Conservation (phyloP, 2,329 filamentous ascomycete species). For the Zymoseptoria pseudotritici region DNA sequence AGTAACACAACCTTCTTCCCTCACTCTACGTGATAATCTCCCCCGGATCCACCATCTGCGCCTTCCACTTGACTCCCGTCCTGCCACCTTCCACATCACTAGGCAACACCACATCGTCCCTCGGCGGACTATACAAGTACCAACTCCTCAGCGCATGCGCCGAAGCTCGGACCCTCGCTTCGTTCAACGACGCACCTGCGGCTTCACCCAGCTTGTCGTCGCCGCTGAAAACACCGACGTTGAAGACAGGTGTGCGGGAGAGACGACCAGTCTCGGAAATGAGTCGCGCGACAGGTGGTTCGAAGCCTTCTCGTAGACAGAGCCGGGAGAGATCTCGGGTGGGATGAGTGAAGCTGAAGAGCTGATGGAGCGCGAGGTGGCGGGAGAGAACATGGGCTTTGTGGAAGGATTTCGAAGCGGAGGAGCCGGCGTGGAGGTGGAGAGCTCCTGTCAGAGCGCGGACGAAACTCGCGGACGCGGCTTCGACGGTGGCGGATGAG, state of each 20-base stretch:
- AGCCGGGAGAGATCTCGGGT: slow-evolving; percentile 75
- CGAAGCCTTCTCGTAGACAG: slow-evolving; percentile 84
- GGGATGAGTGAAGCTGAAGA: slow-evolving; percentile 81
- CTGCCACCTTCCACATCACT: slow-evolving; percentile 35
- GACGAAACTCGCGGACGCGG: slow-evolving; percentile 68
- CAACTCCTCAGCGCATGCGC: slow-evolving; percentile 84
- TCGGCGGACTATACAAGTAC: slow-evolving; percentile 85
- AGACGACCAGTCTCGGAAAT: slow-evolving; percentile 83
- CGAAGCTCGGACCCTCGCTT: slow-evolving; percentile 70
- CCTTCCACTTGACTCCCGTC: slow-evolving; percentile 39
- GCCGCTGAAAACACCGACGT: slow-evolving; percentile 91
- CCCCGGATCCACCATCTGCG: slow-evolving; percentile 51
- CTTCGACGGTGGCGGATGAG: slow-evolving; percentile 41
- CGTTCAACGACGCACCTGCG: slow-evolving; percentile 67
- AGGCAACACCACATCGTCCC: slow-evolving; percentile 44
- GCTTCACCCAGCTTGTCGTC: slow-evolving; percentile 87
- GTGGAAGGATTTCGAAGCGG: slow-evolving; percentile 75
- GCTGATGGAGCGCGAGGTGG: slow-evolving; percentile 47
- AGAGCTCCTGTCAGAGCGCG: slow-evolving; percentile 76
- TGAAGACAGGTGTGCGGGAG: slow-evolving; percentile 79
- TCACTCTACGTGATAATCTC: slow-evolving; percentile 41
- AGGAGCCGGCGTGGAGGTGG: slow-evolving; percentile 75
- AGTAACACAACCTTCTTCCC: slow-evolving; percentile 1
- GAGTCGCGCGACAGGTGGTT: slow-evolving; percentile 75
- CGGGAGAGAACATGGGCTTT: slow-evolving; percentile 65